Base-by-base conservation (phyloP, 768 basidiomycete genomes). In the Psilocybe sp. region DNA sequence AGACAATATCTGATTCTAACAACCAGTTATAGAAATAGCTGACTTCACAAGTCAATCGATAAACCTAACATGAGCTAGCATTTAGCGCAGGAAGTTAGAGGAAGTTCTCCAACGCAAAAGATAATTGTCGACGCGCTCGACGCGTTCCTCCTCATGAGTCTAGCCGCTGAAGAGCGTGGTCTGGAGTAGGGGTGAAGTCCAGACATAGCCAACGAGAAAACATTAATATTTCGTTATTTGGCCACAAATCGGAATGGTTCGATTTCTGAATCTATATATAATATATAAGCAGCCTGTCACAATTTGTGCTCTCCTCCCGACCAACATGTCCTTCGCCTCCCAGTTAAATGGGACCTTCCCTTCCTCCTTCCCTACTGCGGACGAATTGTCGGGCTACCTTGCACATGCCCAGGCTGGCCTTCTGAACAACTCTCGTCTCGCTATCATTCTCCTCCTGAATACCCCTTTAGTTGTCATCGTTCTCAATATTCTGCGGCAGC, bases 401-500 rank as follows among this genome's bases (percentile, higher is more conserved):
- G 63, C 65, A 5, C 67, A 73, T 18, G 69, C 73, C 2, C 75
- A 77, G 58, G 62, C 67, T 3, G 67, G 74, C 28, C 46, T 76
- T 28, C 60, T 68, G n/a, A 49, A 58, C 20, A 67, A 70, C 44
- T 65, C 72, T 5, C 69, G 73, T 40, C 61, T 71, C 7, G 49
- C 72, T 18, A 57, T 79, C 16, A 58, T 78, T 71, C 56, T 75
- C 68, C 58, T 91, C 43, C 59, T 94, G 38, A 90, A 85, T 54
- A 67, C 82, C 12, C 91, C 92, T 2, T 37, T 91, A 42, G 57
- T 90, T 54, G 78, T 74, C 44, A 78, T 95, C 42, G 55, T 84
- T 6, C 62, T 92, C 50, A 94, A 98, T 63, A 80, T 87, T 42
- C 62, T 92, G 5, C 78, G 81, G 61, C 95, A 98, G 67, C 64